A percentile compares a stretch with the other conserved stretches of the same genome.
Conservation (phyloP, 257 asterid genomes). For the Jasminum sambac region DNA sequence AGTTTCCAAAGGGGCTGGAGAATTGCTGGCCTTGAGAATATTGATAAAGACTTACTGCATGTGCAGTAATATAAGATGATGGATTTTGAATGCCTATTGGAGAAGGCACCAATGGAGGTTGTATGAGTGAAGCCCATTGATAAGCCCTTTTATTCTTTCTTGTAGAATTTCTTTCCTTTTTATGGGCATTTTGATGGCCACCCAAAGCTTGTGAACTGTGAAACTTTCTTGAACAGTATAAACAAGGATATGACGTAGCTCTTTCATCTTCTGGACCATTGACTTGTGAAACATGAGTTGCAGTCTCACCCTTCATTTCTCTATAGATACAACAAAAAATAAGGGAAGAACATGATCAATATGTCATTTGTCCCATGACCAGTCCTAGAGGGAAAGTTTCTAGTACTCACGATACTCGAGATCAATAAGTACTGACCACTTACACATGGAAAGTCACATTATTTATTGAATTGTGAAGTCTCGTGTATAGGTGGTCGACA, state of each 20-base stretch:
- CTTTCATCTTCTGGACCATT: conserved; percentile 36
- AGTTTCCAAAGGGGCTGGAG: conserved; percentile 23
- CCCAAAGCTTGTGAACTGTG: conserved; percentile 93
- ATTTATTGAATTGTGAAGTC: too few relatives aligned
- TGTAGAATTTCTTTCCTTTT: conserved; percentile 79
- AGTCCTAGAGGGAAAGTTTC: too few relatives aligned
- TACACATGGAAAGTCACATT: too few relatives aligned
- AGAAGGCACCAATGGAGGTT: conserved; percentile 40
- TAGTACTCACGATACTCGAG: too few relatives aligned
- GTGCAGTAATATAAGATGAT: conserved; percentile 50
- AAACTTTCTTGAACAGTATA: conserved; percentile 77
- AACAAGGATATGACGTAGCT: conserved; percentile 63
- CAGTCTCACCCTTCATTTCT: conserved; percentile 56
- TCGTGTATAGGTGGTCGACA: too few relatives aligned
- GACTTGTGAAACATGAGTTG: conserved; percentile 24
- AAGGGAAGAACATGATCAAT: background rate
- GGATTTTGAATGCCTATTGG: conserved; percentile 56
- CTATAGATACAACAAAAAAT: background rate
- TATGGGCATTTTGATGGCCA: conserved; percentile 96
- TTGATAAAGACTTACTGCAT: conserved; percentile 48
- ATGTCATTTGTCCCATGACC: background rate
- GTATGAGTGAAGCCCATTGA: conserved; percentile 26
- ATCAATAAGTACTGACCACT: too few relatives aligned
- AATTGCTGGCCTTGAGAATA: conserved; percentile 27
- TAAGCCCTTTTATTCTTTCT: conserved; percentile 48